Percentiles rank a stretch among this genome's conserved stretches.
Conservation (phyloP, 1,284 basidiomycete genomes). For the Erythrobasidium hasegawianum region DNA sequence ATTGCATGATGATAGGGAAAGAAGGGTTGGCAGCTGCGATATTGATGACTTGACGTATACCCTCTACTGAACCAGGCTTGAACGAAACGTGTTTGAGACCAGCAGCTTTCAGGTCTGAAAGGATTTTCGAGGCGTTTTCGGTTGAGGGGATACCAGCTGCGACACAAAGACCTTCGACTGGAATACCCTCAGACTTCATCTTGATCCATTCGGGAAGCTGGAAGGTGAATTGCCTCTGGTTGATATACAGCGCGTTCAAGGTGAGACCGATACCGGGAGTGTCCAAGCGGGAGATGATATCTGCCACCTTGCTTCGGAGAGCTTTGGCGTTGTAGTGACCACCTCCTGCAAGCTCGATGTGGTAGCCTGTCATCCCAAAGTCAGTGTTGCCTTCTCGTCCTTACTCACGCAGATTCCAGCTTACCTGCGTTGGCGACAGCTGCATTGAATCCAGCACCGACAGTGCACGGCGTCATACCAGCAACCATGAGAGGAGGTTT, state of each 20-base stretch:
- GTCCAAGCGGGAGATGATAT: constrained; percentile 72
- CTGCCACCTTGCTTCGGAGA: constrained; percentile 80
- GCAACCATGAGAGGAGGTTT: constrained; percentile 98
- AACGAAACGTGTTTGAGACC: constrained; percentile 88
- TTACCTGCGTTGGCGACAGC: constrained; percentile 82
- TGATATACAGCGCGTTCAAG: constrained; percentile 95
- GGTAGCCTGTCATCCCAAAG: constrained; percentile 56
- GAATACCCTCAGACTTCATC: constrained; percentile 90
- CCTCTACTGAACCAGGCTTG: constrained; percentile 96
- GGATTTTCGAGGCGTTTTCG: constrained; percentile 91
- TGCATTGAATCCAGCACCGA: constrained; percentile 84
- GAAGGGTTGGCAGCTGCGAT: constrained; percentile 91
- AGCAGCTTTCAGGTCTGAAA: constrained; percentile 65
- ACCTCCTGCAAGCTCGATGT: constrained; percentile 94
- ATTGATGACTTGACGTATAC: constrained; percentile 92
- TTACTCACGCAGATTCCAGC: background rate
- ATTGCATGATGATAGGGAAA: constrained; percentile 97
- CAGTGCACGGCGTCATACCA: constrained; percentile 95
- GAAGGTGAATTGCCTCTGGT: constrained; percentile 84
- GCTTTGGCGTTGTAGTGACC: constrained; percentile 90
- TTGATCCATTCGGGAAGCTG: constrained; percentile 97
- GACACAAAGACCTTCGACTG: constrained; percentile 95
- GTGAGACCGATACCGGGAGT: constrained; percentile 86
- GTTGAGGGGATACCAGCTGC: constrained; percentile 90
- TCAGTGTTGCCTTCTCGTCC: background rate